Evolutionary conservation across 148 eudicot genomes (phyloP).

Genomic region (Nepenthes gracilis): DNA sequence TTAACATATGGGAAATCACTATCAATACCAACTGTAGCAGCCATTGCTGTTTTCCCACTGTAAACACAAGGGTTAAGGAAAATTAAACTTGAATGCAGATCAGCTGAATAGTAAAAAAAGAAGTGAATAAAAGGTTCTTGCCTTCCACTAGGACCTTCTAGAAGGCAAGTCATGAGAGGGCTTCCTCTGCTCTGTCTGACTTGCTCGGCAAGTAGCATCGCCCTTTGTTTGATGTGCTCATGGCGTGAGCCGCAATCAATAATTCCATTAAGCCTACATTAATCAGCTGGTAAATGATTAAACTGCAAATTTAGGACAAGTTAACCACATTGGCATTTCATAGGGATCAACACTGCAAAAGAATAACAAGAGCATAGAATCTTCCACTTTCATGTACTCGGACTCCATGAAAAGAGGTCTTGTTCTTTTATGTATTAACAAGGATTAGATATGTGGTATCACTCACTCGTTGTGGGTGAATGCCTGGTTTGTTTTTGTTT

Average conservation of each 20-base stretch:
- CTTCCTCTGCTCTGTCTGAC: conserved; percentile 91
- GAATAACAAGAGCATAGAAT: too few species aligned
- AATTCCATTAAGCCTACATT: conserved; percentile 77
- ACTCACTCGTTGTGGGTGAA: too few species aligned
- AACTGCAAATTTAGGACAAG: conserved; percentile 27
- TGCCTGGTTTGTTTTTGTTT: too few species aligned
- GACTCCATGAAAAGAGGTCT: too few species aligned
- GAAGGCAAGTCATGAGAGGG: conserved; percentile 85
- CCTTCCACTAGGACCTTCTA: conserved; percentile 98
- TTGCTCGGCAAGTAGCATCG: conserved; percentile 88
- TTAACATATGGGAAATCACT: conserved; percentile 97
- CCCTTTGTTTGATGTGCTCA: conserved; percentile 73
- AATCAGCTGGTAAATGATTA: neutral
- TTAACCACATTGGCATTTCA: too few species aligned
- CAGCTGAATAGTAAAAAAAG: neutral
- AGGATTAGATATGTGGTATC: too few species aligned
- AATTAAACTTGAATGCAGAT: neutral
- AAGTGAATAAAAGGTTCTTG: conserved; percentile 8
- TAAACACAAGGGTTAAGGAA: conserved; percentile 6
- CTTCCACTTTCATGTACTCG: too few species aligned
- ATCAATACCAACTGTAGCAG: conserved; percentile 89
- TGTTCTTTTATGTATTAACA: too few species aligned
- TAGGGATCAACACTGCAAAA: too few species aligned
- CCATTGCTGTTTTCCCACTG: conserved; percentile 97
- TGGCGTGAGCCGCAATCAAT: conserved; percentile 91